Conservation (phyloP, 805 yeast genomes). For the Ogataea methylovora region DNA sequence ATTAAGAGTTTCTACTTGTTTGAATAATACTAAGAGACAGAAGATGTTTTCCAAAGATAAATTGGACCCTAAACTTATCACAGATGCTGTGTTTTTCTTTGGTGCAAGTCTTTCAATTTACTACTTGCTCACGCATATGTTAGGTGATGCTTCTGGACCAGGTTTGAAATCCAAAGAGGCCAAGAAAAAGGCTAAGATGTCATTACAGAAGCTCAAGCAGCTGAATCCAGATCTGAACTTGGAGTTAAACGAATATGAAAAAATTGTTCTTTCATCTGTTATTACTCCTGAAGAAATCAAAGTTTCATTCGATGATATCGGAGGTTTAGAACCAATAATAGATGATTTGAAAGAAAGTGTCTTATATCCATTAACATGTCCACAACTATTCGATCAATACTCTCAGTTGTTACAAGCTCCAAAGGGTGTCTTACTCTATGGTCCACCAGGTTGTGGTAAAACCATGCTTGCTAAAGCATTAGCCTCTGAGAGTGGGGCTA, state of each 20-base stretch:
- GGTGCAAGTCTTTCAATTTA: constrained; percentile 51
- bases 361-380: constrained; percentile 76
- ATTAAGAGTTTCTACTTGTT: too few species aligned
- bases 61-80: constrained; percentile 20
- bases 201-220: constrained; percentile 48
- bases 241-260: constrained; percentile 66
- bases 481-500: constrained; percentile 88
- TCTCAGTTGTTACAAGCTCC: constrained; percentile 77
- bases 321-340: constrained; percentile 78
- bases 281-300: constrained; percentile 80
- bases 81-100: constrained; percentile 24
- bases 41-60: constrained; percentile 17
- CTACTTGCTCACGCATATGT: constrained; percentile 29
- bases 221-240: constrained; percentile 52
- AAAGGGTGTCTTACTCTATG: constrained; percentile 85
- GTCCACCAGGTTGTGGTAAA: constrained; percentile 98
- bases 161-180: constrained; percentile 46
- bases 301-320: constrained; percentile 73
- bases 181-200: constrained; percentile 51
- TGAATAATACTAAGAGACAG: too few species aligned
- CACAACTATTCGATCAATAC: constrained; percentile 65
- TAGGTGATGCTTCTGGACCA: constrained; percentile 21
- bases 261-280: constrained; percentile 65
- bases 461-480: constrained; percentile 96
- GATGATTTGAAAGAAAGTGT: constrained; percentile 86